A percentile compares a stretch with the other conserved stretches of the same genome.
These are phyloP conservation scores for Chlamydomonas sphaeroides DNA, from an alignment of 139 green algal species.

Conservation along the genomic window DNA sequence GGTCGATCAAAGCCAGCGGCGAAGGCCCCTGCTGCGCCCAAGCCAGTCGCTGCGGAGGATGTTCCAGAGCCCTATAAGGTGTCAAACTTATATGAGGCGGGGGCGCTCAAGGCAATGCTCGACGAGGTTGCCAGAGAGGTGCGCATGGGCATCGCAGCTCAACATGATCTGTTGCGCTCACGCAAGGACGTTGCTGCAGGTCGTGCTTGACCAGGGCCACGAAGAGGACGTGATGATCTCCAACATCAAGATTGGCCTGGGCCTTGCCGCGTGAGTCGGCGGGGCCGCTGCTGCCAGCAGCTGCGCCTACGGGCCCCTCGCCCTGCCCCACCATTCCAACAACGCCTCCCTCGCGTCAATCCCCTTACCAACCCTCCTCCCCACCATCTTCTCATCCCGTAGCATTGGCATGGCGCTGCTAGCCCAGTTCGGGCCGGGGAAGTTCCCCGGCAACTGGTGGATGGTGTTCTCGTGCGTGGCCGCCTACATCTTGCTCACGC, in stretches of 20 bases:
- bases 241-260: constrained; percentile 80
- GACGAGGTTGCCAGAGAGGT: constrained; percentile 70
- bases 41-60: background rate
- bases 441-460: constrained; percentile 72
- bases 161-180: no score
- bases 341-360: no score
- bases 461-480: constrained; percentile 71
- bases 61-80: constrained; percentile 45
- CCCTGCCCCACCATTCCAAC: no score
- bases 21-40: no score
- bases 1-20: background rate
- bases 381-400: no score
- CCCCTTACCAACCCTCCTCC: no score
- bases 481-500: constrained; percentile 68
- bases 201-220: constrained; percentile 61
- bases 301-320: no score
- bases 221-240: constrained; percentile 69
- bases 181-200: constrained; percentile 48
- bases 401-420: constrained; percentile 72
- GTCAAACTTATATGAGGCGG: constrained; percentile 60
- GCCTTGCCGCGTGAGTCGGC: constrained; percentile 73
- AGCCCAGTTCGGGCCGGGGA: constrained; percentile 82
- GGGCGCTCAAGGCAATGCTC: constrained; percentile 69
- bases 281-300: no score
- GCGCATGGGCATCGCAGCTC: background rate